Conservation (phyloP, 2,329 filamentous ascomycete species). For the Venturia asperata region DNA sequence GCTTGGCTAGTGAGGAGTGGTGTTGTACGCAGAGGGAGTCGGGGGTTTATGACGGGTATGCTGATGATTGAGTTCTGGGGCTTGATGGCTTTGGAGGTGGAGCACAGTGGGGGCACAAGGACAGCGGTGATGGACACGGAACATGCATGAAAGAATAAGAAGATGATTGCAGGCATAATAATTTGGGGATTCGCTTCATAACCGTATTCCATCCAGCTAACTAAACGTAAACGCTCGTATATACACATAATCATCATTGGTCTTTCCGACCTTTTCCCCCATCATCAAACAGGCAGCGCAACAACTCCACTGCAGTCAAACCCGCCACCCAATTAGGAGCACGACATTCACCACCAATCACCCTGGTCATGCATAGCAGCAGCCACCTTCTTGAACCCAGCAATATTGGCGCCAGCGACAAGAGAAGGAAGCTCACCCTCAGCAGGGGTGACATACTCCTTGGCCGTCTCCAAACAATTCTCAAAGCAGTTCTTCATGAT, state of each 20-base stretch:
- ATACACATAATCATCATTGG: background rate
- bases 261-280: background rate
- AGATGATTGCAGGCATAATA: no score
- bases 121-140: no score
- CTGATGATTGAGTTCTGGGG: conserved; percentile 4
- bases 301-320: no score
- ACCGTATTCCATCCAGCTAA: no score
- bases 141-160: no score
- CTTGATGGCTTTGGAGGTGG: no score
- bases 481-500: conserved; percentile 96
- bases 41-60: conserved; percentile 12
- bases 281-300: no score
- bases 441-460: conserved; percentile 71
- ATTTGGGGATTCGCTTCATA: background rate
- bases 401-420: conserved; percentile 93
- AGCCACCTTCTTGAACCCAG: conserved; percentile 93
- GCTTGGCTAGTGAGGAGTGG: conserved; percentile 44
- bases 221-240: conserved; percentile 10
- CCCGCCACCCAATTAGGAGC: no score
- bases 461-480: conserved; percentile 80
- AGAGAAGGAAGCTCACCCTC: conserved; percentile 84
- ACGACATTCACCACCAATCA: conserved; percentile 60
- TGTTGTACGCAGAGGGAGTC: conserved; percentile 14
- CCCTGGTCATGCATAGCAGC: conserved; percentile 93
- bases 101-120: no score